phyloP scores from a whole-genome alignment of 2,329 filamentous ascomycete species.

The Massarina eburnea region DNA sequence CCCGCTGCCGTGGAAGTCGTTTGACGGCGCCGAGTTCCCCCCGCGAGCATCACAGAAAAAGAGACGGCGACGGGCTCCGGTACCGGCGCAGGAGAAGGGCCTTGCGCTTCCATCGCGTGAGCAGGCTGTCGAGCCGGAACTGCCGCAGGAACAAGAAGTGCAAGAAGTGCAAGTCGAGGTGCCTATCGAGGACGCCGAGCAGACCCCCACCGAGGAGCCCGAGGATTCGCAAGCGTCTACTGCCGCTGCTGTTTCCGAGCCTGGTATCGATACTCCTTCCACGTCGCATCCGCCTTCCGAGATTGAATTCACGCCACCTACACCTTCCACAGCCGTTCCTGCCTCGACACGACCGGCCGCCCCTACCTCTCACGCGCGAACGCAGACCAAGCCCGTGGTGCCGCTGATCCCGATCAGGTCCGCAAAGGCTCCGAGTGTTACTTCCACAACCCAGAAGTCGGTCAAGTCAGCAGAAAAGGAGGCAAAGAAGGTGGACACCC shows the following conservation, averaged over 20 bases:
- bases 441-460: constrained; percentile 41
- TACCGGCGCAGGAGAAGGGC: constrained; percentile 39
- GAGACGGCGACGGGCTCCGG: constrained; percentile 47
- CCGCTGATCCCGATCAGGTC: constrained; percentile 56
- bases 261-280: constrained; percentile 57
- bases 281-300: constrained; percentile 62
- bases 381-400: constrained; percentile 50
- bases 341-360: constrained; percentile 33
- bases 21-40: constrained; percentile 57
- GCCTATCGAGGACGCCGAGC: constrained; percentile 17
- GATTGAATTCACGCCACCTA: constrained; percentile 56
- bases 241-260: constrained; percentile 48
- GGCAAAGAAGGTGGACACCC: constrained; percentile 15
- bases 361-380: constrained; percentile 42
- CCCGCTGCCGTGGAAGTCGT: constrained; percentile 62
- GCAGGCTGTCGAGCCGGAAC: constrained; percentile 22
- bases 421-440: constrained; percentile 40
- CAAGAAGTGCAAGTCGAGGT: constrained; percentile 13
- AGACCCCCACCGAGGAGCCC: constrained; percentile 46
- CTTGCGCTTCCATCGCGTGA: constrained; percentile 58
- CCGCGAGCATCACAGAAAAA: constrained; percentile 49
- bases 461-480: constrained; percentile 27
- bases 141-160: background rate
- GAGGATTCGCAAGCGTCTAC: constrained; percentile 48
- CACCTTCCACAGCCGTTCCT: constrained; percentile 55